Base-by-base conservation (phyloP, 192 early-diverging fungal species). In the Funneliformis geosporum region DNA sequence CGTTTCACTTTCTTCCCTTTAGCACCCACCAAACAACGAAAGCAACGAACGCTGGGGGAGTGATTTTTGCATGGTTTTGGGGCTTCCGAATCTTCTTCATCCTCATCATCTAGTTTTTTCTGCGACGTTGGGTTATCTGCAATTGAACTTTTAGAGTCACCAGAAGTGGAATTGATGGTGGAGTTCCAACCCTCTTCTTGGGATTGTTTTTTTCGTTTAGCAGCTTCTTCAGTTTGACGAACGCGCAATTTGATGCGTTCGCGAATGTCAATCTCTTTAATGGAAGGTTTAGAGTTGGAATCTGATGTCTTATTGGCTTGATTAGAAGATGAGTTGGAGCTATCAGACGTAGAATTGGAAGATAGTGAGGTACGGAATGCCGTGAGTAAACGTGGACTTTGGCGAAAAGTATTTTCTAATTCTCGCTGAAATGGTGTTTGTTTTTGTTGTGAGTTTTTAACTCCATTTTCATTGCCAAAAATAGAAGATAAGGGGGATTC, bases 1-100 rank as follows among this genome's bases (percentile, higher is more conserved):
- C 39, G 33, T 73, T 80, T 68, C 6, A 80, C 71, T 73, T 80
- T 80, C 59, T 74, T 80, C n/a, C 71, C 79, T 21, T 23, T 42
- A 28, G 70, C 5, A 47, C 71, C 55, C 27, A 42, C 9, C 55
- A 80, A 40, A 80, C 79, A 80, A 80, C 79, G 33, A 33, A 80
- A 80, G 21, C 79, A 80, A 44, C 71, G 79, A 23, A 80, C 71
- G 50, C 71, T 72, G 2, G 71, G 43, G 21, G 79, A 14, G 39
- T 80, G 79, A 60, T 74, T 80, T 71, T 71, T 80, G 44, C 79
- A 80, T 80, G 79, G 79, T 60, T 73, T 73, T 62, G 70, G 16
- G 44, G 79, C 27, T 46, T 80, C 28, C 1, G 2, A 28, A 25
- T 73, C 79, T 33, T 73, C 71, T 25, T 76, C 61, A 42, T n/a